These are phyloP conservation scores for Xenoacremonium recifei DNA, from an alignment of 2,329 filamentous ascomycete genomes.

Conservation along the genomic window DNA sequence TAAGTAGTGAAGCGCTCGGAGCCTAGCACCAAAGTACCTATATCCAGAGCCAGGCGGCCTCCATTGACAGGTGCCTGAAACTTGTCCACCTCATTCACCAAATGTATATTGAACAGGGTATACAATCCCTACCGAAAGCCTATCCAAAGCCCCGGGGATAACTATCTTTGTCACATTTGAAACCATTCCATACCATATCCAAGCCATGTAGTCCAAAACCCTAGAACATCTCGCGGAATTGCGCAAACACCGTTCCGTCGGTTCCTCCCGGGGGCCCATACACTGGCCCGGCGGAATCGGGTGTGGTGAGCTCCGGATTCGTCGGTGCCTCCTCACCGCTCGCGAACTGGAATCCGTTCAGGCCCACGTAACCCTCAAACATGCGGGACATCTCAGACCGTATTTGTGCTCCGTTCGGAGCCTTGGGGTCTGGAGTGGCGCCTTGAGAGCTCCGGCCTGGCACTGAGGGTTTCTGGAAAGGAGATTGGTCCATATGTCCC, in stretches of 20 bases:
- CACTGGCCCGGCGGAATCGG: constrained; percentile 19
- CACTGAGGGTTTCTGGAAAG: constrained; percentile 30
- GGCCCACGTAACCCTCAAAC: constrained; percentile 38
- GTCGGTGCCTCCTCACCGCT: constrained; percentile 24
- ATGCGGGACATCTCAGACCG: constrained; percentile 54
- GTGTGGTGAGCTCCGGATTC: constrained; percentile 20
- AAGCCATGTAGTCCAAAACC: neutral
- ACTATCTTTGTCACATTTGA: no score
- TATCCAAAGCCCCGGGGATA: no score
- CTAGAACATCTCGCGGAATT: constrained; percentile 38
- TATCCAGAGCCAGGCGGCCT: no score
- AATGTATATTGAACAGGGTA: no score
- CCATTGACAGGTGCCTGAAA: no score
- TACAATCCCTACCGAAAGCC: no score
- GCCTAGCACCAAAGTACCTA: no score
- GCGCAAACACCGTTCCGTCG: constrained; percentile 35
- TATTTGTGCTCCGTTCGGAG: constrained; percentile 48
- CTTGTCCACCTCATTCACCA: no score
- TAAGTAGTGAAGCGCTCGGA: no score
- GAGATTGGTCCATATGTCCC: constrained; percentile 31
- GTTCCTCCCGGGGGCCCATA: constrained; percentile 25
- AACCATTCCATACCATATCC: no score
- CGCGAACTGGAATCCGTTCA: constrained; percentile 33
- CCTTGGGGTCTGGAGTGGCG: constrained; percentile 20
- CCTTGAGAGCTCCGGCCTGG: constrained; percentile 22